These are phyloP conservation scores for Antitrichia curtipendula DNA, from an alignment of 225 moss, liverwort and hornwort species.

Conservation along the genomic window DNA sequence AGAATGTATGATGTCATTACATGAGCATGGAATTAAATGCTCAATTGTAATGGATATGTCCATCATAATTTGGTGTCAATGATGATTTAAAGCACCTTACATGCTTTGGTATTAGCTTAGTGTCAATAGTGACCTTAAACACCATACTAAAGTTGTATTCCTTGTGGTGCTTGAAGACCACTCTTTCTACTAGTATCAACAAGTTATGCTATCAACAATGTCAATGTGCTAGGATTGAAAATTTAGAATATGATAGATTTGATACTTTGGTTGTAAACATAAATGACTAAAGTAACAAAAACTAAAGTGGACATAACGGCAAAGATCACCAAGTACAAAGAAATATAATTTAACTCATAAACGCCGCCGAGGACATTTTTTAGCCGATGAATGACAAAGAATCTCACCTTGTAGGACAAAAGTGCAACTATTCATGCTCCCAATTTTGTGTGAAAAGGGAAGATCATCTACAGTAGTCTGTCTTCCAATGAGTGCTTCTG, in stretches of 20 bases:
- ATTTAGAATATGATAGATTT: neutral
- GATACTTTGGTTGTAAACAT: accelerated
- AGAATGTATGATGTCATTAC: neutral
- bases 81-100: neutral
- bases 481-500: no score
- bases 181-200: neutral
- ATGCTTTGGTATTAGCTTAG: no score
- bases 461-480: no score
- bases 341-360: no score
- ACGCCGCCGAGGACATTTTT: no score
- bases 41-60: accelerated
- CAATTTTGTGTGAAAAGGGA: no score
- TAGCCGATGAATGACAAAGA: no score
- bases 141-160: neutral
- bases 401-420: no score
- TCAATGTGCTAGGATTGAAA: neutral
- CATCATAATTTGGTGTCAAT: neutral
- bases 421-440: no score
- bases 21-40: neutral
- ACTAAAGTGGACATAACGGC: neutral
- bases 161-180: neutral
- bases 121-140: neutral
- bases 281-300: neutral
- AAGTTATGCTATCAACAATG: neutral
- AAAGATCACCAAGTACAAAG: neutral